Percentiles rank a stretch among this genome's conserved stretches.
Conservation (phyloP, 2,329 filamentous ascomycete genomes). For the Scolecobasidium constrictum region DNA sequence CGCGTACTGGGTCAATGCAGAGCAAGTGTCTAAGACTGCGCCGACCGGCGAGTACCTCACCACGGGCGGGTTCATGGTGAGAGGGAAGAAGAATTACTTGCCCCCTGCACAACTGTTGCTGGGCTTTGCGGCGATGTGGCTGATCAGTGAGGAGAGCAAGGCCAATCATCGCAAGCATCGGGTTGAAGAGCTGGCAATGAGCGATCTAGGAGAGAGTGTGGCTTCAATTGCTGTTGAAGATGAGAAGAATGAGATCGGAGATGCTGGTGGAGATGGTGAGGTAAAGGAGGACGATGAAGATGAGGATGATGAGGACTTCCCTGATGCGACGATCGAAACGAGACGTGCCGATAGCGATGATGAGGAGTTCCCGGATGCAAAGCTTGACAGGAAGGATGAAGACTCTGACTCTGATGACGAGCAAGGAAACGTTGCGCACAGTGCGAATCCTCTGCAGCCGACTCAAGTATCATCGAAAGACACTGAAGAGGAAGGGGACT, state of each 20-base stretch:
- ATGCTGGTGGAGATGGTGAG: constrained; percentile 27
- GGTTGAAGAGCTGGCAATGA: constrained; percentile 30
- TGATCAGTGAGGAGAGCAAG: constrained; percentile 80
- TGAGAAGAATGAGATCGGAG: constrained; percentile 18
- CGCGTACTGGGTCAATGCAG: constrained; percentile 87
- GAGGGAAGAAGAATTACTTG: constrained; percentile 82
- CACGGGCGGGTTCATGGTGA: constrained; percentile 67
- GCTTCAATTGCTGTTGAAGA: constrained; percentile 14
- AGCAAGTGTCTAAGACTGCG: constrained; percentile 82
- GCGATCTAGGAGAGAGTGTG: constrained; percentile 7
- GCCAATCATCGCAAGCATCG: constrained; percentile 68
- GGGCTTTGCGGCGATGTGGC: constrained; percentile 80
- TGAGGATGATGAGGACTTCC: constrained; percentile 14
- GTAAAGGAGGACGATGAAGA: constrained; percentile 12
- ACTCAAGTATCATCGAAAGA: not conserved
- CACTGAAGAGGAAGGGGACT: constrained; percentile 15
- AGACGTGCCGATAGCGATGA: constrained; percentile 16
- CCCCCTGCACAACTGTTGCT: constrained; percentile 79
- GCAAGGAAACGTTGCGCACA: constrained; percentile 22
- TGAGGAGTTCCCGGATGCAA: constrained; percentile 10
- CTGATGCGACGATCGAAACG: constrained; percentile 12
- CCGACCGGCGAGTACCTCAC: constrained; percentile 70
- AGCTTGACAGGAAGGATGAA: not conserved
- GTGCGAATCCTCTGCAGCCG: constrained; percentile 9
- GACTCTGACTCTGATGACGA: constrained; percentile 14